Evolutionary conservation across 257 asterid genomes (phyloP), one percentile per base, ranked within the genome.

Genomic region (Solanum appendiculatum): DNA sequence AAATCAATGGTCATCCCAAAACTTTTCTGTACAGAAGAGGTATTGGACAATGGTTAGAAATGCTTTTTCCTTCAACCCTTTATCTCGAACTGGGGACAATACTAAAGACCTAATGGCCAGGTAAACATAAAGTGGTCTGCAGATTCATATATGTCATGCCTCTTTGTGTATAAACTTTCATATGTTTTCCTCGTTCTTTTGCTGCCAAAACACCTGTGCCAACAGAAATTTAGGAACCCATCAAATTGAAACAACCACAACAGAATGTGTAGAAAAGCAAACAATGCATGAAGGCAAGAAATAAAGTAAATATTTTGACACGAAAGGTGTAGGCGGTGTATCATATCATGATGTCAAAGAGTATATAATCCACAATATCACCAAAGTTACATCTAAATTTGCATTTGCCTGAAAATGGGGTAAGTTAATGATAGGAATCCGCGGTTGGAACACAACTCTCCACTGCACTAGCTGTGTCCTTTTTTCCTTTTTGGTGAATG

Each of bases 241-340:
- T 92, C 93, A 92, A 90, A 90, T 86, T 86, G 92, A 92, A 91
- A 87, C 93, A 89, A 86, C 86, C 78, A 88, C 83, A 74, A 87
- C 40, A 69, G 84, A 84, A 87, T 89, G 66, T 66, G 85, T 82
- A 7, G 39, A 31, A 83, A 33, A 37, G 80, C 14, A 88, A 75
- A 66, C 73, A 56, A 60, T n/a, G 86, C 20, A 75, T 68, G 21
- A 68, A 84, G 78, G 66, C 56, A 84, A 51, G 48, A 7, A 40
- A 77, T 34, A 54, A 18, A 77, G 77, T 82, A 36, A 33, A 48
- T 16, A 5, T 21, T 27, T 46, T 82, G 15, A 68, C 29, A 81
- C 13, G 31, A 81, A 48, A 81, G 40, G 44, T 48, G 29, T 20
- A 81, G 44, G 68, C 14, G 10, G 21, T 48, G 29, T 31, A 81